Conservation (phyloP, 2,329 filamentous ascomycete species). For the Alternaria longipes region DNA sequence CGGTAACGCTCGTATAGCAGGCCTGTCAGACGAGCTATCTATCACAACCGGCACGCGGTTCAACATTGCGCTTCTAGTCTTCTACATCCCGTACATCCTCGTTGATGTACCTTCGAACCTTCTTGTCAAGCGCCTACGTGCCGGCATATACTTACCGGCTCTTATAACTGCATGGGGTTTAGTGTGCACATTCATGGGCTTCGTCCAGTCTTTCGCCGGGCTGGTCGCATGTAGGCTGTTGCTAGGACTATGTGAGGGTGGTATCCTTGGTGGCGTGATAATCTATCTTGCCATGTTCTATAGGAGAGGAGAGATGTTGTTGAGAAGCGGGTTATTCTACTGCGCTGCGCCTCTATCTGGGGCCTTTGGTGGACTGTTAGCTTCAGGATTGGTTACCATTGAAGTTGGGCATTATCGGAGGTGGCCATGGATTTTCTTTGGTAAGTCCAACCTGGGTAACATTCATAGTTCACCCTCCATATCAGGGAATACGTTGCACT, state of each 20-base stretch:
- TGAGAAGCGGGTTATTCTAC: conserved; percentile 52
- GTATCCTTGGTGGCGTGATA: conserved; percentile 54
- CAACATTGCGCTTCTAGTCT: conserved; percentile 56
- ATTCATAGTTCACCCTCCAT: neutral
- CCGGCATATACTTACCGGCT: conserved; percentile 53
- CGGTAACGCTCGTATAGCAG: conserved; percentile 56
- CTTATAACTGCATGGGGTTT: conserved; percentile 55
- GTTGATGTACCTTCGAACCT: conserved; percentile 55
- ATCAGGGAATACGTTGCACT: conserved; percentile 23
- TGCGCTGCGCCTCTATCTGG: conserved; percentile 52
- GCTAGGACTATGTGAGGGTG: conserved; percentile 55
- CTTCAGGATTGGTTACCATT: conserved; percentile 54
- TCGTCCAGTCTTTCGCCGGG: conserved; percentile 53
- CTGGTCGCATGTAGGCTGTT: conserved; percentile 54
- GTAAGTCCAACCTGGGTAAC: conserved; percentile 13
- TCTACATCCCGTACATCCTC: conserved; percentile 57
- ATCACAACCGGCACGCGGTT: conserved; percentile 52
- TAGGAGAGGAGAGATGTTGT: conserved; percentile 52
- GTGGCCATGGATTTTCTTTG: conserved; percentile 45
- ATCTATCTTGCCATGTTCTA: conserved; percentile 57
- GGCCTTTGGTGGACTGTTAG: conserved; percentile 56
- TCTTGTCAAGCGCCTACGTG: conserved; percentile 53
- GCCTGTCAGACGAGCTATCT: conserved; percentile 51
- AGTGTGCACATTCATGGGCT: conserved; percentile 53
- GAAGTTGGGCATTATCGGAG: conserved; percentile 48